Evolutionary conservation across 495 filamentous ascomycete genomes (phyloP).

Genomic region (Aspergillus avenaceus): DNA sequence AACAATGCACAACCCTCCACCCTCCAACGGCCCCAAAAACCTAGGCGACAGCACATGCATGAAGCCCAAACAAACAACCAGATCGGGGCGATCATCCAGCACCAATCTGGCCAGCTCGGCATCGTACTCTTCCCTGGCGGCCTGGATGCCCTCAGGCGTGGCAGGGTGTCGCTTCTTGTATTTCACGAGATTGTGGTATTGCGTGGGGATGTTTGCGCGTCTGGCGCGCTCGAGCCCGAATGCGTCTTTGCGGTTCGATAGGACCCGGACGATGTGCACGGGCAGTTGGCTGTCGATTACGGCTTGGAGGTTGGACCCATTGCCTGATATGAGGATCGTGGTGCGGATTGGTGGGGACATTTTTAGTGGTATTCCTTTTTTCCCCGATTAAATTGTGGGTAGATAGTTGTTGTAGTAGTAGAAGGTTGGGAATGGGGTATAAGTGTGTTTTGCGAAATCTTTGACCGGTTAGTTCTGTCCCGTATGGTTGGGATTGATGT

Average conservation of each 20-base stretch:
- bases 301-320: constrained; percentile 85
- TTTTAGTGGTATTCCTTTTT: constrained; percentile 3
- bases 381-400: neutral
- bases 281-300: constrained; percentile 72
- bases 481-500: too few relatives aligned
- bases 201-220: constrained; percentile 66
- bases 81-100: constrained; percentile 60
- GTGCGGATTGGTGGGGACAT: constrained; percentile 40
- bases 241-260: constrained; percentile 78
- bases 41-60: constrained; percentile 56
- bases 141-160: constrained; percentile 39
- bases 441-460: too few relatives aligned
- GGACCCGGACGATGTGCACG: constrained; percentile 66
- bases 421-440: neutral
- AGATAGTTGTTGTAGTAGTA: neutral
- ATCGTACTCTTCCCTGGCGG: constrained; percentile 69
- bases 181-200: constrained; percentile 81
- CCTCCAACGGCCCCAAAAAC: constrained; percentile 64
- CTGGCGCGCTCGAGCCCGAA: constrained; percentile 73
- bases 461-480: too few relatives aligned
- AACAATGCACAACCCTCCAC: constrained; percentile 62
- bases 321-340: constrained; percentile 71
- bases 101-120: constrained; percentile 72
- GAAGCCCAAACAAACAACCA: constrained; percentile 59
- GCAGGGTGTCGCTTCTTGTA: constrained; percentile 52